Evolutionary conservation across 768 basidiomycete species (phyloP).

Genomic region (Lactarius vividus): DNA sequence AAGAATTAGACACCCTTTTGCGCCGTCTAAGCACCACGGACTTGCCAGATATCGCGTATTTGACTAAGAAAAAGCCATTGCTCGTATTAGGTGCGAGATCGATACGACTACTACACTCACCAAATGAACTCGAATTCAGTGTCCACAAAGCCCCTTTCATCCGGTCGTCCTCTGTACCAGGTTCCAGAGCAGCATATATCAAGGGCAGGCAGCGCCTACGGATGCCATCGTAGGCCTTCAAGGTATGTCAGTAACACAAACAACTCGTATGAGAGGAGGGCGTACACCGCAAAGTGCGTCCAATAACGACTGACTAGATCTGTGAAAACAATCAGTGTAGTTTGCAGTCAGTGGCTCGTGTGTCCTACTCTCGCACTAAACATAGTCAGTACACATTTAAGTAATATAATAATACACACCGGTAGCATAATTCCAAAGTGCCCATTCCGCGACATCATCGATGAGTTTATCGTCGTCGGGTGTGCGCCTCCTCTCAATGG

Average conservation of each 20-base stretch:
- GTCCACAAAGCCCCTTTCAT: slow-evolving; percentile 92
- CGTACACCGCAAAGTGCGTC: slow-evolving; percentile 48
- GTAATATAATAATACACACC: slow-evolving; percentile 31
- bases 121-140: slow-evolving; percentile 61
- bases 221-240: slow-evolving; percentile 66
- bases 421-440: slow-evolving; percentile 69
- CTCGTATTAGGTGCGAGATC: neutral
- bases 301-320: slow-evolving; percentile 40
- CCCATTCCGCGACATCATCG: slow-evolving; percentile 73
- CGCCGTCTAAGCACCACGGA: neutral
- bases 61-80: slow-evolving; percentile 31
- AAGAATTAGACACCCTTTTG: neutral
- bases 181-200: slow-evolving; percentile 55
- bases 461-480: slow-evolving; percentile 59
- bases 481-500: slow-evolving; percentile 62
- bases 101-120: slow-evolving; percentile 33
- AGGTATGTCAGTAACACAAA: neutral
- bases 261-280: neutral
- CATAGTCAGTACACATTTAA: slow-evolving; percentile 5
- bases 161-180: slow-evolving; percentile 79
- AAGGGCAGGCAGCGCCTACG: slow-evolving; percentile 58
- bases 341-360: slow-evolving; percentile 5
- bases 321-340: slow-evolving; percentile 25
- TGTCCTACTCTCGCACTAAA: slow-evolving; percentile 35
- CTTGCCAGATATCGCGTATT: slow-evolving; percentile 43